Evolutionary conservation across 495 filamentous ascomycete species (phyloP), one percentile per base, ranked within the genome.

Genomic region (Paragyromitra xinjiangensis): DNA sequence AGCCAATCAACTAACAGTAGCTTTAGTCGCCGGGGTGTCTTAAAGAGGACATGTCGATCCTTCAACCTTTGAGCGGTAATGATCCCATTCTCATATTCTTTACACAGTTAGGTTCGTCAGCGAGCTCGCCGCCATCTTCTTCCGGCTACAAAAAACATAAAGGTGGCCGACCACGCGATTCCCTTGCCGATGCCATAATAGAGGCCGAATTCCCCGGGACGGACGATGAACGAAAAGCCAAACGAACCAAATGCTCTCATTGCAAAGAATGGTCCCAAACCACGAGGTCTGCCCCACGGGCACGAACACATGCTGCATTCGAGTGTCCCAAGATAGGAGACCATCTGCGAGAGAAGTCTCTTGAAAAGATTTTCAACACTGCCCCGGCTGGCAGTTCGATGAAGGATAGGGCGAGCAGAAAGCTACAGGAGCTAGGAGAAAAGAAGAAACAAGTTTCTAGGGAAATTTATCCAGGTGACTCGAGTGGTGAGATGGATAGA

Each of bases 281-380:
- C 0, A 26, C 53, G 2, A 56, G 53, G 29, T 56, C 53, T 26
- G 53, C 53, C 12, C 53, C 53, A 22, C 53, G 53, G 6, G 53
- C 53, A 19, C 53, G 53, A 56, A 56, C 24, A 19, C 53, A 56
- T 22, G 53, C 53, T 12, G 53, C 53, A 22, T 56, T 56, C 19
- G 53, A 56, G 12, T 56, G 53, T 3, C 22, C 6, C 11, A 26
- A 22, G 6, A 26, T 56, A 12, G 4, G 19, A 56, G 19, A 56
- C 0, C 1, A 24, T 6, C 22, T 56, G 19, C 22, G 53, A 56
- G 19, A 26, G 24, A 22, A 56, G 9, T 56, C 53, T 24, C 22
- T 56, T 22, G 24, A 56, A 26, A 56, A 26, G 12, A 56, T 56
- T 12, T 5, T 56, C 24, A 56, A 56, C 22, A 29, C 22, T 22